Base-by-base conservation (phyloP, 2,329 filamentous ascomycete genomes). In the Aspergillus vadensis region DNA sequence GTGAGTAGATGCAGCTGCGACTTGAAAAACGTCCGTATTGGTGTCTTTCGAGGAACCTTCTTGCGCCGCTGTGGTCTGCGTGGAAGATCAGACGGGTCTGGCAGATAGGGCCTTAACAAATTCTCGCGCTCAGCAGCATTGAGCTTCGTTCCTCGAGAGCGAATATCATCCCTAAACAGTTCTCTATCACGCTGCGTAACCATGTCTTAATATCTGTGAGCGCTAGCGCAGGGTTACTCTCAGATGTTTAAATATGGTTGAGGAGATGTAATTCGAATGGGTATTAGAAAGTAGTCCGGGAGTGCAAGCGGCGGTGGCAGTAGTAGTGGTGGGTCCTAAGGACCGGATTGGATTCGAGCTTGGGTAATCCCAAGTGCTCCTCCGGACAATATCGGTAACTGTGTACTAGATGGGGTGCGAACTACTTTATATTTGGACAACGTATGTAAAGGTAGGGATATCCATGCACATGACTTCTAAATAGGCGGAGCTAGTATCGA, bases 91-190 rank as follows among this genome's bases (percentile, higher is more conserved):
- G 72, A 63, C 15, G 80, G 76, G n/a, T 80, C 73, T 12, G 84
- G 84, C 1, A 86, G 79, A 65, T 84, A 85, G 43, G 79, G 78
- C 62, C 81, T 81, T 49, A 86, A 51, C 44, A 86, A 73, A 38
- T 74, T 74, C 67, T 84, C 83, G 53, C 84, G 82, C 60, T 85
- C 79, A 55, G 77, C 67, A 19, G 73, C 68, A 38, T 74, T 74
- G 36, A 85, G 75, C 55, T 76, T 73, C 47, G 72, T 70, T 44
- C 79, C 77, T 54, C 78, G 71, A 19, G 74, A 68, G 25, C 73
- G 74, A 36, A 75, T 67, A 66, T 80, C 76, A 50, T 73, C 72
- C 55, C 78, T 73, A 43, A 80, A 74, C 21, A 76, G 51, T 36
- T 76, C 66, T 55, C 65, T 69, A 32, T 75, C 73, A 58, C 67